Evolutionary conservation across 75 land plant species (phyloP), one percentile per base, ranked within the genome.

Genomic region (Larix kaempferi): DNA sequence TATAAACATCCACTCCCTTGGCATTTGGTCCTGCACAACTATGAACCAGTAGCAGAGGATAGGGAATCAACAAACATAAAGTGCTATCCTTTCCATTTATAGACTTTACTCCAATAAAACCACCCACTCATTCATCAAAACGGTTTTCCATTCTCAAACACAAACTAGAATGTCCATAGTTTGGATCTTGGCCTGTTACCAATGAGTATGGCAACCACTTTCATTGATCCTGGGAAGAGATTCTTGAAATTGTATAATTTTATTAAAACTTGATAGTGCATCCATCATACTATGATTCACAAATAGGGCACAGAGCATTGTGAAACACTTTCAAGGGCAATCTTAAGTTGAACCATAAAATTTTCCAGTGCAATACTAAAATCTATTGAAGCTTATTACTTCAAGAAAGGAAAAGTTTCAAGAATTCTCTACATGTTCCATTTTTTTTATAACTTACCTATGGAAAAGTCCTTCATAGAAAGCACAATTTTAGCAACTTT

Each of bases 61-160:
- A n/a, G n/a, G n/a, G n/a, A n/a, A n/a, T n/a, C n/a, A n/a, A n/a
- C n/a, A n/a, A n/a, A n/a, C n/a, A n/a, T n/a, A n/a, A n/a, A n/a
- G n/a, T n/a, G n/a, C n/a, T n/a, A n/a, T n/a, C n/a, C n/a, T n/a
- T n/a, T n/a, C n/a, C n/a, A n/a, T n/a, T n/a, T n/a, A n/a, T n/a
- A n/a, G n/a, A n/a, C 26, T 62, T 62, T 56, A 86, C 74, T 14
- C 87, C 85, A 56, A 86, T 86, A 39, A 35, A 76, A 37, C 87
- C 87, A 58, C 86, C 86, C 17, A 44, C 55, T 33, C 52, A 64
- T 64, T 83, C 85, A 2, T 67, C 81, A 77, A 79, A 83, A 7
- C 86, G 54, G 56, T 86, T 83, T 17, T 82, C 87, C 74, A 80
- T 76, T 39, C 64, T 83, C 37, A 83, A 74, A 21, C 87, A 82